A percentile compares a stretch with the other conserved stretches of the same genome.
Evolutionary conservation across 2,329 filamentous ascomycete genomes (phyloP).

Genomic region (Cryphonectria carpinicola): DNA sequence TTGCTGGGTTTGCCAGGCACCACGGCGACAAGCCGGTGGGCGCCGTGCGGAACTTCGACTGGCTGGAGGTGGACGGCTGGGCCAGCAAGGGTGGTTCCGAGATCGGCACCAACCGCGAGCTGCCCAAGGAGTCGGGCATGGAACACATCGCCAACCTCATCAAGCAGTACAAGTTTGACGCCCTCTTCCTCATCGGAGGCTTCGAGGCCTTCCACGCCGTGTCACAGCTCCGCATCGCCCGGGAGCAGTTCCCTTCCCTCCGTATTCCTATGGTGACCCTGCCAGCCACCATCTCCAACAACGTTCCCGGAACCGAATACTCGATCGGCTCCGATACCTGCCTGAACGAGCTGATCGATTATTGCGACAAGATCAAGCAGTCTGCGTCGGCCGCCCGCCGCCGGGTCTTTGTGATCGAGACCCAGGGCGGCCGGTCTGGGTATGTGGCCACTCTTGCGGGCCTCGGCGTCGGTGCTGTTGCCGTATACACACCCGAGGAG

Average conservation of each 20-base stretch:
- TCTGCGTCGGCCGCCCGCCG: slow-evolving; percentile 92
- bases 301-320: slow-evolving; percentile 96
- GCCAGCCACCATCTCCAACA: slow-evolving; percentile 98
- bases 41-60: slow-evolving; percentile 82
- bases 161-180: slow-evolving; percentile 85
- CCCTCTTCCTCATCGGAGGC: slow-evolving; percentile 87
- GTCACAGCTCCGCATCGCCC: slow-evolving; percentile 81
- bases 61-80: slow-evolving; percentile 95
- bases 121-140: slow-evolving; percentile 84
- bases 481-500: slow-evolving; percentile 96
- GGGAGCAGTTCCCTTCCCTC: slow-evolving; percentile 78
- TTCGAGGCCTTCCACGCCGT: slow-evolving; percentile 97
- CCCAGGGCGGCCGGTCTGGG: slow-evolving; percentile 90
- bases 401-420: slow-evolving; percentile 96
- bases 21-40: slow-evolving; percentile 81
- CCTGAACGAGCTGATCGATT: slow-evolving; percentile 89
- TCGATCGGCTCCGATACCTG: slow-evolving; percentile 96
- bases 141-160: slow-evolving; percentile 82
- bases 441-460: slow-evolving; percentile 92
- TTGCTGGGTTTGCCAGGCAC: slow-evolving; percentile 90
- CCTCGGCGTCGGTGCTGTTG: slow-evolving; percentile 86
- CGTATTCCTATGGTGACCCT: slow-evolving; percentile 91
- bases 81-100: slow-evolving; percentile 96
- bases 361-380: slow-evolving; percentile 97
- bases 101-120: slow-evolving; percentile 94